Percentiles rank a stretch among this genome's conserved stretches.
These are phyloP conservation scores for Corynascus novoguineensis DNA, from an alignment of 495 filamentous ascomycete genomes.

Conservation along the genomic window DNA sequence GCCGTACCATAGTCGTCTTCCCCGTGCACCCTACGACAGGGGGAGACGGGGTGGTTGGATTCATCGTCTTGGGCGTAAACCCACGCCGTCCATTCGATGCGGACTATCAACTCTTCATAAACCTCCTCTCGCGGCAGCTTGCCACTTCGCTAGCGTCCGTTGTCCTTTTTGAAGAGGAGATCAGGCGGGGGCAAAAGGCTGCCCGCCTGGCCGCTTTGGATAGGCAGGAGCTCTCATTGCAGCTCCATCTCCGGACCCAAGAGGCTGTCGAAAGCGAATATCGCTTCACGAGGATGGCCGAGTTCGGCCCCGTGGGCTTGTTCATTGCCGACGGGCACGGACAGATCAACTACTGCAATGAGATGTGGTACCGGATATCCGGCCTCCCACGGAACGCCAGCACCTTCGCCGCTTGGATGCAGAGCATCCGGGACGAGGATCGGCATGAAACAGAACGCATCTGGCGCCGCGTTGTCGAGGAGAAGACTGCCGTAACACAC, in stretches of 20 bases:
- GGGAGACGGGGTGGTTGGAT: conserved; percentile 56
- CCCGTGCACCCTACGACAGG: conserved; percentile 64
- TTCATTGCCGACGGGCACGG: conserved; percentile 62
- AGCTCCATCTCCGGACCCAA: conserved; percentile 59
- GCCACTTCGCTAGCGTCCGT: conserved; percentile 67
- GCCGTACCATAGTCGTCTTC: conserved; percentile 60
- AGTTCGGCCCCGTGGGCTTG: conserved; percentile 66
- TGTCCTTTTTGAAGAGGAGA: conserved; percentile 69
- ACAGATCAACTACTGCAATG: conserved; percentile 63
- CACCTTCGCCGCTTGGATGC: conserved; percentile 57
- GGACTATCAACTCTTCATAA: conserved; percentile 64
- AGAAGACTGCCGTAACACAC: conserved; percentile 51
- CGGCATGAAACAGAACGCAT: conserved; percentile 44
- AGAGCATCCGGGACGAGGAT: conserved; percentile 59
- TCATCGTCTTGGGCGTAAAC: conserved; percentile 64
- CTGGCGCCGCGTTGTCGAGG: conserved; percentile 54
- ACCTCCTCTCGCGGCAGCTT: conserved; percentile 62
- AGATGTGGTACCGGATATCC: conserved; percentile 65
- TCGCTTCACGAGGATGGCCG: conserved; percentile 69
- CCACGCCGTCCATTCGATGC: conserved; percentile 63
- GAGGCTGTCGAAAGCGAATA: conserved; percentile 64
- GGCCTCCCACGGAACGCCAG: conserved; percentile 47
- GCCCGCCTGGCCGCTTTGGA: conserved; percentile 61
- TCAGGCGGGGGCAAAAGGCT: conserved; percentile 58
- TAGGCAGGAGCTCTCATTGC: conserved; percentile 59